Evolutionary conservation across 306 rosid genomes (phyloP).

Genomic region (Calophaca sinica): DNA sequence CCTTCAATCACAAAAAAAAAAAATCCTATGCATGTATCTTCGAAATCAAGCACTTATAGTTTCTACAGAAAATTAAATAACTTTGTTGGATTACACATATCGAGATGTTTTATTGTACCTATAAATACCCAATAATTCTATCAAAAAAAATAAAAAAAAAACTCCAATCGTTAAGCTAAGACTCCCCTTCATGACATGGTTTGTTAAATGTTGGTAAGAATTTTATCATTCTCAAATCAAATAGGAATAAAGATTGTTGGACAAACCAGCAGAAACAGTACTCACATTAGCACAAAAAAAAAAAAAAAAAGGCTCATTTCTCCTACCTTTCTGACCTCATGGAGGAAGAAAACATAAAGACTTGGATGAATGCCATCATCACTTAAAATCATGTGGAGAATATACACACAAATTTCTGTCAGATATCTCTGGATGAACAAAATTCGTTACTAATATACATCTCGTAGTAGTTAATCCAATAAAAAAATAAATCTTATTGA

Average conservation of each 20-base stretch:
- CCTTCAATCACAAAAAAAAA: no score
- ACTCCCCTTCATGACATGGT: no score
- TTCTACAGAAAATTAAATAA: no score
- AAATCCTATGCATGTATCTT: no score
- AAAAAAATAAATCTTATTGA: slow-evolving; percentile 58
- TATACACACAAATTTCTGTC: slow-evolving; percentile 49
- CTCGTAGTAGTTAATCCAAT: slow-evolving; percentile 55
- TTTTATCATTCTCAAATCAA: no score
- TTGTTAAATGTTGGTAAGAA: no score
- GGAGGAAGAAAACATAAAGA: slow-evolving; percentile 3
- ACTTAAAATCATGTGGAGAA: slow-evolving; percentile 39
- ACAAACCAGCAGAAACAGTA: not conserved
- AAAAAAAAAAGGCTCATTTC: not conserved
- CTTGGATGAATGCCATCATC: slow-evolving; percentile 36
- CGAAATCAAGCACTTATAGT: no score
- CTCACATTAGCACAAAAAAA: slow-evolving; percentile 8
- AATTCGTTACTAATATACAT: slow-evolving; percentile 72
- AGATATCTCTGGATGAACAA: slow-evolving; percentile 53
- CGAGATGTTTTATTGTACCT: no score
- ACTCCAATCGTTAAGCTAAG: no score
- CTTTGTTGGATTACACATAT: no score
- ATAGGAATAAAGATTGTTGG: not conserved
- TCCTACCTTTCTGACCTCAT: not conserved
- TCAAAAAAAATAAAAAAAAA: no score
- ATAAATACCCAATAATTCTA: no score